phyloP scores from a whole-genome alignment of 495 filamentous ascomycete genomes.

The Tetracladium setigerum region DNA sequence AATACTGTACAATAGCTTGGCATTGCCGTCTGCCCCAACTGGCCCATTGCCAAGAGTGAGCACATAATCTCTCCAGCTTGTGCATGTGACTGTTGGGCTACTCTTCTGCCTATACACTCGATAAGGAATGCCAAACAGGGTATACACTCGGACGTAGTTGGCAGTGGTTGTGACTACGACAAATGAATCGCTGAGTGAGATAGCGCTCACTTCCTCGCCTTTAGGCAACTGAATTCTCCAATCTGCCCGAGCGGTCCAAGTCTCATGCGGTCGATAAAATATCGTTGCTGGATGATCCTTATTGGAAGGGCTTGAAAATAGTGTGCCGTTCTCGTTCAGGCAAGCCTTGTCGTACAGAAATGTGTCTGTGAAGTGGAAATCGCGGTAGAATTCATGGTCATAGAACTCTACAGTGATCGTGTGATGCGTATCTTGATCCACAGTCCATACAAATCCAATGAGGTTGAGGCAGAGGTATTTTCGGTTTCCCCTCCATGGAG shows the following conservation, averaged over 20 bases:
- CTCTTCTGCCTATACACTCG: conserved; percentile 87
- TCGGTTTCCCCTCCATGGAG: conserved; percentile 88
- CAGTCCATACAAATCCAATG: conserved; percentile 92
- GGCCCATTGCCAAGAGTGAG: conserved; percentile 91
- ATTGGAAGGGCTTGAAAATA: conserved; percentile 76
- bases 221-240: conserved; percentile 81
- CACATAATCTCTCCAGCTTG: conserved; percentile 88
- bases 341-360: conserved; percentile 97
- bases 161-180: conserved; percentile 77
- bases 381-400: conserved; percentile 80
- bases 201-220: conserved; percentile 72
- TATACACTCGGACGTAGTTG: conserved; percentile 87
- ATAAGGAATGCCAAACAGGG: conserved; percentile 83
- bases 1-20: conserved; percentile 75
- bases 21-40: conserved; percentile 65
- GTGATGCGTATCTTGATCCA: conserved; percentile 89
- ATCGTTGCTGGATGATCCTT: conserved; percentile 66
- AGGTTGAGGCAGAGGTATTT: conserved; percentile 92
- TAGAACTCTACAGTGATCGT: conserved; percentile 98
- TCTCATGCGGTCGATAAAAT: conserved; percentile 96
- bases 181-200: conserved; percentile 89
- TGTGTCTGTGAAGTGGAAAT: conserved; percentile 96
- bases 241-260: conserved; percentile 84
- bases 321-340: conserved; percentile 68
- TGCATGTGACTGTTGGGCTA: conserved; percentile 81